Evolutionary conservation across 2,329 filamentous ascomycete genomes (phyloP).

Genomic region (Fusarium brachygibbosum): DNA sequence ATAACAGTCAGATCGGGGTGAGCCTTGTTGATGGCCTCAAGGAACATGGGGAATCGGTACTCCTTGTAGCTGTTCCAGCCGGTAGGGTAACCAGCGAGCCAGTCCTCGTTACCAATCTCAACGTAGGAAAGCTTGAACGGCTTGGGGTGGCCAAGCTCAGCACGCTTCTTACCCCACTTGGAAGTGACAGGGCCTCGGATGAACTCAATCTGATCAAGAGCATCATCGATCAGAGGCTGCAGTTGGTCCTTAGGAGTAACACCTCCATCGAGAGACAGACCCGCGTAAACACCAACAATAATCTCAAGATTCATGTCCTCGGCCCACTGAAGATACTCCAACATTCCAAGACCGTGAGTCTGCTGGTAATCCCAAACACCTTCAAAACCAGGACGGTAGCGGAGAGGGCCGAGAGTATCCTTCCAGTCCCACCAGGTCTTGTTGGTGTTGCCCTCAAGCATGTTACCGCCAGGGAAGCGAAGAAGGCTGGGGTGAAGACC

Average conservation of each 20-base stretch:
- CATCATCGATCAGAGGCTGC: slow-evolving; percentile 69
- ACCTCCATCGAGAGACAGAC: slow-evolving; percentile 67
- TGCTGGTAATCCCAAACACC: slow-evolving; percentile 72
- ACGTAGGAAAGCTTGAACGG: slow-evolving; percentile 73
- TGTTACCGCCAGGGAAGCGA: slow-evolving; percentile 75
- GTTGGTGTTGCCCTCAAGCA: slow-evolving; percentile 64
- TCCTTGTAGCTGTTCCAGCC: slow-evolving; percentile 65
- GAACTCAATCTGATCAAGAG: slow-evolving; percentile 74
- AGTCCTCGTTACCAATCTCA: slow-evolving; percentile 78
- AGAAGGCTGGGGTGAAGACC: slow-evolving; percentile 69
- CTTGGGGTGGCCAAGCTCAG: slow-evolving; percentile 70
- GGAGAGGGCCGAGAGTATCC: slow-evolving; percentile 66
- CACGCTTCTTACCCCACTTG: slow-evolving; percentile 69
- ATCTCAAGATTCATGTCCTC: slow-evolving; percentile 70
- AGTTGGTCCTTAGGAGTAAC: slow-evolving; percentile 66
- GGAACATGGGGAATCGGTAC: slow-evolving; percentile 70
- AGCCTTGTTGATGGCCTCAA: slow-evolving; percentile 67
- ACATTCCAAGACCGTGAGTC: slow-evolving; percentile 71
- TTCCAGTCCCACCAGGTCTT: slow-evolving; percentile 65
- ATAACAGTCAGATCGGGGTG: slow-evolving; percentile 72
- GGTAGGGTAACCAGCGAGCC: slow-evolving; percentile 64
- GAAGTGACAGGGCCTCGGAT: slow-evolving; percentile 67
- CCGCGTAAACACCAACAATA: slow-evolving; percentile 70
- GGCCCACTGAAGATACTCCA: slow-evolving; percentile 73
- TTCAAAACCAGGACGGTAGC: slow-evolving; percentile 67